Percentiles rank a stretch among this genome's conserved stretches.
phyloP scores from a whole-genome alignment of 2,329 filamentous ascomycete genomes.

The Coniochaeta ligniaria region DNA sequence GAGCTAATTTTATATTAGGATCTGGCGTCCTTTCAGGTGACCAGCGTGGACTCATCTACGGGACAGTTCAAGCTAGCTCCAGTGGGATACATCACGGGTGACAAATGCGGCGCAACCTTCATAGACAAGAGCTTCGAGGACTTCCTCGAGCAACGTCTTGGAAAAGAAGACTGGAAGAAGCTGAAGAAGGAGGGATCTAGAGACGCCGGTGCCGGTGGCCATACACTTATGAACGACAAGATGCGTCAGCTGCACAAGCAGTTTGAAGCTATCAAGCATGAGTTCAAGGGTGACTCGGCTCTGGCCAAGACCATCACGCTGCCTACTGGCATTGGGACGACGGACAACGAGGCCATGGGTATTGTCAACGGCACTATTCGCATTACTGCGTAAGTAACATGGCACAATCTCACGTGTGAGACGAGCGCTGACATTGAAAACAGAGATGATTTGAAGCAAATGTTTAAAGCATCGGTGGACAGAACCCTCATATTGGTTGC shows the following conservation, averaged over 20 bases:
- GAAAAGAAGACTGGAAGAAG: conserved; percentile 11
- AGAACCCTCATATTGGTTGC: conserved; percentile 13
- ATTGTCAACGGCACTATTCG: conserved; percentile 11
- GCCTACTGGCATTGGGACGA: conserved; percentile 9
- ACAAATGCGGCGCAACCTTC: conserved; percentile 15
- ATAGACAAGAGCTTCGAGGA: conserved; percentile 14
- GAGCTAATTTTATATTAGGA: conserved; percentile 6
- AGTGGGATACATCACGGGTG: conserved; percentile 11
- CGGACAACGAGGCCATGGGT: conserved; percentile 9
- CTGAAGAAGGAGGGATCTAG: conserved; percentile 10
- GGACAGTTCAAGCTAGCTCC: conserved; percentile 15
- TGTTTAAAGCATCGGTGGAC: conserved; percentile 15
- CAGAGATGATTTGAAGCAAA: conserved; percentile 12
- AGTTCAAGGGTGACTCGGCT: conserved; percentile 12
- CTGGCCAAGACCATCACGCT: conserved; percentile 9
- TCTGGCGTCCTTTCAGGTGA: conserved; percentile 15
- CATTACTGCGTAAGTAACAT: conserved; percentile 6
- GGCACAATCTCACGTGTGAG: too few species aligned
- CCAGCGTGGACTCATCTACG: conserved; percentile 9
- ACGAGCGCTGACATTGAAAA: conserved; percentile 2
- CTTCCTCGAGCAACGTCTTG: conserved; percentile 12
- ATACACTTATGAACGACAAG: conserved; percentile 16
- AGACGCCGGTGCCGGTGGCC: conserved; percentile 12
- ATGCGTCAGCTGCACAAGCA: conserved; percentile 14
- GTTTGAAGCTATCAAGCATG: conserved; percentile 17